Evolutionary conservation across 1,284 basidiomycete genomes (phyloP), one percentile per base, ranked within the genome.

Genomic region (Moesziomyces parantarcticus): DNA sequence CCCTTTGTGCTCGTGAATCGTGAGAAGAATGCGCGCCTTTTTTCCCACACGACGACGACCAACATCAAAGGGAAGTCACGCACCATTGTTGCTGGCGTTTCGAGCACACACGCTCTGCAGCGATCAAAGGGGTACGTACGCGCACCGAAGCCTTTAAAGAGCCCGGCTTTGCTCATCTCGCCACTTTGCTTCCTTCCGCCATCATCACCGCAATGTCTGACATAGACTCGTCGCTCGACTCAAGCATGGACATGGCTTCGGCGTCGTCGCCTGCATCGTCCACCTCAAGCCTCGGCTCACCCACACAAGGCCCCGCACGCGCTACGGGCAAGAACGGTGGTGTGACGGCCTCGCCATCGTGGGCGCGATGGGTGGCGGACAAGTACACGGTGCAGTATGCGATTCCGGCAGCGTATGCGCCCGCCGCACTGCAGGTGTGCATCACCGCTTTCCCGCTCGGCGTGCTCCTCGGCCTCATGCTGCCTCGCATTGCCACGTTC

Each of bases 391-490:
- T 46, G 3, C 71, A 69, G 25, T 65, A 75, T 44, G 32, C 41
- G n/a, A 69, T 79, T 22, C 77, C 77, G 11, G 40, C 75, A 0
- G 62, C 68, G 10, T 76, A 78, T 18, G 69, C 74, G 8, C 61
- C 66, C 1, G 76, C 73, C 3, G 60, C 64, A 4, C 50, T 78
- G 2, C 56, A 69, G 26, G 53, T 79, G 41, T 52, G 49, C 42
- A 62, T 72, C 44, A 78, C 70, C 2, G 59, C 69, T 3, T 77
- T 79, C 44, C 64, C 60, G 1, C 70, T 79, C 14, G 77, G 77
- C 22, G 29, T 75, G 20, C 29, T 79, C 5, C 61, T 69, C 14
- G 76, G 76, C 1, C 58, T 74, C 3, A 64, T 71, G 0, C 56
- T 77, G 1, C 70, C 75, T 10, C 46, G 47, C 20, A 46, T 57